A percentile compares a stretch with the other conserved stretches of the same genome.
phyloP scores from a whole-genome alignment of 495 filamentous ascomycete genomes.

The Neurospora sp. region DNA sequence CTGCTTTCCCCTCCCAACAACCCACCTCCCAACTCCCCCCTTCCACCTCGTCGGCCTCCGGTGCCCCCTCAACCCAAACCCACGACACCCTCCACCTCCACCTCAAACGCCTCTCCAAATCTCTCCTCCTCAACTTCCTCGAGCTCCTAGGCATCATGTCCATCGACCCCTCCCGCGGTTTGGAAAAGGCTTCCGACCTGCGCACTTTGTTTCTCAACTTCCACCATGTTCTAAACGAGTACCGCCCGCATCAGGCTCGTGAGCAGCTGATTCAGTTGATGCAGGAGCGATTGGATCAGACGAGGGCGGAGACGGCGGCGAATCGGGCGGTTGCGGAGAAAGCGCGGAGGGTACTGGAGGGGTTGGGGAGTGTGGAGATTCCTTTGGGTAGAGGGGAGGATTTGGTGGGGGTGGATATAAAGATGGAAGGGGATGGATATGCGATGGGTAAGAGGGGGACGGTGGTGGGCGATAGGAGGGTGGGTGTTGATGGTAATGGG shows the following conservation, averaged over 20 bases:
- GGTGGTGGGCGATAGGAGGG: not conserved
- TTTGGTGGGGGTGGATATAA: no score
- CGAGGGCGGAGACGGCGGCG: constrained; percentile 65
- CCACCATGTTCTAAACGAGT: constrained; percentile 85
- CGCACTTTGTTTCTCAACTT: constrained; percentile 75
- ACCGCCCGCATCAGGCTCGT: constrained; percentile 88
- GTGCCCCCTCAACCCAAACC: not conserved
- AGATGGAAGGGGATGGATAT: not conserved
- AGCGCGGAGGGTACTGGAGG: constrained; percentile 57
- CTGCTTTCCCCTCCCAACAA: not conserved
- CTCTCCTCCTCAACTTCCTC: constrained; percentile 73
- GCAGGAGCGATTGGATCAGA: constrained; percentile 73
- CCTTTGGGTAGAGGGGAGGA: not conserved
- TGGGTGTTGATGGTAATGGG: constrained; percentile 1
- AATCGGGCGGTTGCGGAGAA: constrained; percentile 63
- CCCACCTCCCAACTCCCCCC: not conserved
- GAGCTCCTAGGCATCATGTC: constrained; percentile 65
- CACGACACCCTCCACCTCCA: constrained; percentile 33
- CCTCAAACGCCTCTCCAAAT: constrained; percentile 69
- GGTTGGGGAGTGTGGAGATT: constrained; percentile 41
- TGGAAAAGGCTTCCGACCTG: constrained; percentile 64
- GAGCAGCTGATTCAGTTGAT: constrained; percentile 86
- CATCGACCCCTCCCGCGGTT: constrained; percentile 46
- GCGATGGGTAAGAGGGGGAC: not conserved
- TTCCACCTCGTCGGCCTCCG: not conserved